A percentile compares a stretch with the other conserved stretches of the same genome.
Evolutionary conservation across 208 protist species (phyloP).

Genomic region (Crithidia fasciculata): DNA sequence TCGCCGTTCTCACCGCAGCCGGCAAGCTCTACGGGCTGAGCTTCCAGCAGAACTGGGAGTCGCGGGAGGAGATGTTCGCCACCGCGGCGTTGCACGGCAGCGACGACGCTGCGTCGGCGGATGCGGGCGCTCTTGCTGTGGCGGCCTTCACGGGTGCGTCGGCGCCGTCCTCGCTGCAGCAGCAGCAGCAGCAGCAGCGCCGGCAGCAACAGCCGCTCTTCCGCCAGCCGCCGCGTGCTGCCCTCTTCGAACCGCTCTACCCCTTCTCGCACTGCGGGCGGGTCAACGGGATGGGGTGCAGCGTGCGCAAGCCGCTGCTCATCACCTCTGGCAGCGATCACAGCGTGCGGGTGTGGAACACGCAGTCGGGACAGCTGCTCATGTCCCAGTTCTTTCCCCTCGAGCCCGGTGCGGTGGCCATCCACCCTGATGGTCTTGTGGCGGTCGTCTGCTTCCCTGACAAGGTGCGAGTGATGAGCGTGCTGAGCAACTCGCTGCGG

Average conservation of each 20-base stretch:
- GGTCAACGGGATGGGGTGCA: constrained; percentile 93
- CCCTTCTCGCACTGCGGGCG: constrained; percentile 83
- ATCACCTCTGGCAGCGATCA: constrained; percentile 92
- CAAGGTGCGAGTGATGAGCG: constrained; percentile 94
- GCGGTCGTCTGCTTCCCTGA: constrained; percentile 95
- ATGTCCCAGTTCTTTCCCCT: constrained; percentile 87
- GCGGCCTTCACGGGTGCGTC: not conserved
- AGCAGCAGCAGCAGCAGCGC: not conserved
- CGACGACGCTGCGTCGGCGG: not conserved
- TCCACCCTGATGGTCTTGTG: constrained; percentile 95
- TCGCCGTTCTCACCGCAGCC: constrained; percentile 61
- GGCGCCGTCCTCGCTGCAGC: not conserved
- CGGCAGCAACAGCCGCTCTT: constrained; percentile 1
- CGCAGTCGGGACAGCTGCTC: constrained; percentile 85
- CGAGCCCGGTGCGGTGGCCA: constrained; percentile 88
- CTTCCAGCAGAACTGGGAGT: constrained; percentile 57
- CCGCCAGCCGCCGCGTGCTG: constrained; percentile 14
- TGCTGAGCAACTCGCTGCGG: constrained; percentile 93
- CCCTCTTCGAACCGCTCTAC: constrained; percentile 74
- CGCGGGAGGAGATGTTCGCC: constrained; percentile 26
- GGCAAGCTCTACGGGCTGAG: constrained; percentile 73
- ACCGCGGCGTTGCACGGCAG: not conserved
- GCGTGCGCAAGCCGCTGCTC: constrained; percentile 94
- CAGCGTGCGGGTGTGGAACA: constrained; percentile 96
- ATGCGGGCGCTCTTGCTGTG: not conserved